A percentile compares a stretch with the other conserved stretches of the same genome.
These are phyloP conservation scores for Dimocarpus longan DNA, from an alignment of 345 rosid species.

Conservation along the genomic window DNA sequence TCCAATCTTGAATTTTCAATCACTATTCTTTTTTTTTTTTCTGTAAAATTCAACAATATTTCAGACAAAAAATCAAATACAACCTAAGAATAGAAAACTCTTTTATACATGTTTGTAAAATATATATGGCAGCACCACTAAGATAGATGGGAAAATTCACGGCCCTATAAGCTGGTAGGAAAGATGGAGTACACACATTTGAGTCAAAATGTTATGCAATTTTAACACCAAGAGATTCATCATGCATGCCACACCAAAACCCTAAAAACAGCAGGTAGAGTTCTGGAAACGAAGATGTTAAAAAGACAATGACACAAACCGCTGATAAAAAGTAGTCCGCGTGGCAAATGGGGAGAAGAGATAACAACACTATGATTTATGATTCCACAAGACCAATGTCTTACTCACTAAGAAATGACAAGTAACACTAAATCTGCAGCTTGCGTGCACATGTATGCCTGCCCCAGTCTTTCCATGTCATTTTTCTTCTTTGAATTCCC, in stretches of 20 bases:
- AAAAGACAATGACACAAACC: background rate
- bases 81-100: no score
- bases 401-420: slow-evolving; percentile 53
- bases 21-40: no score
- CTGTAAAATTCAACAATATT: no score
- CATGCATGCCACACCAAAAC: background rate
- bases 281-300: background rate
- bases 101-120: no score
- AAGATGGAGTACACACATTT: no score
- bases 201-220: no score
- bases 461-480: background rate
- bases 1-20: no score
- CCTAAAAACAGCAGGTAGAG: background rate
- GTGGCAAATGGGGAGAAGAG: background rate
- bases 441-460: no score
- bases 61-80: no score
- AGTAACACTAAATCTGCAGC: background rate
- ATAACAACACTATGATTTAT: background rate
- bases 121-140: no score
- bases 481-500: background rate
- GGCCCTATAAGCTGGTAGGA: no score
- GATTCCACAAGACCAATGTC: slow-evolving; percentile 25
- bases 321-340: background rate
- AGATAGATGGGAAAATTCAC: no score
- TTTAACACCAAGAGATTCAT: background rate